phyloP scores from a whole-genome alignment of 345 rosid genomes.

The Dipteronia dyeriana region DNA sequence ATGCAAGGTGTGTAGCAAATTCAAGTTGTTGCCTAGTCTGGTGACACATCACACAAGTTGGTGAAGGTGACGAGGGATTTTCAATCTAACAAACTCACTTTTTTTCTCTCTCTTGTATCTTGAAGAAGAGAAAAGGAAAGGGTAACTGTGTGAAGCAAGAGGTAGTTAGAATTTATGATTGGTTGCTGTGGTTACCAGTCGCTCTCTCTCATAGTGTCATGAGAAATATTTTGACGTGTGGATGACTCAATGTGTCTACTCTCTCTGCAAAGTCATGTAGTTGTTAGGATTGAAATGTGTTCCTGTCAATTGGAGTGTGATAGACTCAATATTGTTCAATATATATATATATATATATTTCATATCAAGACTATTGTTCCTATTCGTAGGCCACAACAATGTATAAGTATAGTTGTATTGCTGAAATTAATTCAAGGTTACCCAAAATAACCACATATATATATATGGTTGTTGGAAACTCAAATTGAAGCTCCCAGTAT shows the following conservation, averaged over 20 bases:
- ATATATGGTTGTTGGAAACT: no score
- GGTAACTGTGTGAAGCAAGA: conserved; percentile 17
- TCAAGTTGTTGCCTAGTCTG: not conserved
- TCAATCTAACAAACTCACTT: conserved; percentile 20
- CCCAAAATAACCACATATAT: not conserved
- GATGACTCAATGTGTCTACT: conserved; percentile 32
- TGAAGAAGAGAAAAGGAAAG: conserved; percentile 21
- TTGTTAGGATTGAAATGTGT: not conserved
- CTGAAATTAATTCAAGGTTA: not conserved
- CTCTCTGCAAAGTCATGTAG: not conserved
- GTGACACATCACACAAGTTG: not conserved
- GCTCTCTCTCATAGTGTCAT: not conserved
- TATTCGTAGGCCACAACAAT: no score
- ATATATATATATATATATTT: no score
- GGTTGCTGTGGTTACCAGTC: conserved; percentile 24
- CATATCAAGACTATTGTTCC: no score
- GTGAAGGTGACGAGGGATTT: not conserved
- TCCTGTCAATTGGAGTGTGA: conserved; percentile 15
- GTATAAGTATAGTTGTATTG: not conserved
- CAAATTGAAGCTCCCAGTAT: no score
- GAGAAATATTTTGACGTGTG: conserved; percentile 26
- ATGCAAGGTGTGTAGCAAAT: not conserved
- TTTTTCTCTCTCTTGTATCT: conserved; percentile 8
- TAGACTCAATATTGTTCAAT: conserved; percentile 24
- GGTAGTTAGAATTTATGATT: conserved; percentile 38